Evolutionary conservation across 345 rosid genomes (phyloP), one percentile per base, ranked within the genome.

Genomic region (Populus euphratica): DNA sequence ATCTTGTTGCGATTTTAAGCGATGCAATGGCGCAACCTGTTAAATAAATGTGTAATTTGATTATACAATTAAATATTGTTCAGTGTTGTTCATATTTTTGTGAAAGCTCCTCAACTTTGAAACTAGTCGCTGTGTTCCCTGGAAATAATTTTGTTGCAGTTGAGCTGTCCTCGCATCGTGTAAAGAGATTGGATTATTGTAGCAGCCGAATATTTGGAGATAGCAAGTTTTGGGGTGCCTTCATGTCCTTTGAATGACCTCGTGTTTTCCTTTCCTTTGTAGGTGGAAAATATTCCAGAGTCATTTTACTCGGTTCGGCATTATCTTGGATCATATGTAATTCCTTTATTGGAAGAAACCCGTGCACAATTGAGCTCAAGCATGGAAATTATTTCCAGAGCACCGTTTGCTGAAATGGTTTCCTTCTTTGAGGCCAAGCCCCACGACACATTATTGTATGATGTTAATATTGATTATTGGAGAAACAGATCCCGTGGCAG

Each of bases 291-390:
- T 70, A 87, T 89, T 62, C 86, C 90, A 2, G 69, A 33, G 14
- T 2, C 71, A n/a, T 89, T 89, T 80, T 38, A 54, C 35, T 85
- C 87, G 0, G 75, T 59, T 27, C 17, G 11, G 17, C 73, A 72
- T 10, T 89, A 86, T 81, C 70, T 85, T 2, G 17, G 54, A n/a
- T 79, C 88, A 0, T 89, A 62, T 73, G 27, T 76, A 13, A 43
- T 39, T 44, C 89, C 92, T 18, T 50, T 89, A 25, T 62, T 87
- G 74, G 92, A 89, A 39, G 91, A 89, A 78, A 85, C 91, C 1
- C 70, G 91, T 21, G 81, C 85, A 0, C 70, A 49, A 10, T 39
- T 89, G 38, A 21, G 20, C 70, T 88, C 89, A 14, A 49, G 81
- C n/a, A 31, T 88, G 68, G 75, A 88, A 9, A 36, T 21, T 27